Evolutionary conservation across 2,329 filamentous ascomycete genomes (phyloP).

Genomic region (Fusarium sp.): DNA sequence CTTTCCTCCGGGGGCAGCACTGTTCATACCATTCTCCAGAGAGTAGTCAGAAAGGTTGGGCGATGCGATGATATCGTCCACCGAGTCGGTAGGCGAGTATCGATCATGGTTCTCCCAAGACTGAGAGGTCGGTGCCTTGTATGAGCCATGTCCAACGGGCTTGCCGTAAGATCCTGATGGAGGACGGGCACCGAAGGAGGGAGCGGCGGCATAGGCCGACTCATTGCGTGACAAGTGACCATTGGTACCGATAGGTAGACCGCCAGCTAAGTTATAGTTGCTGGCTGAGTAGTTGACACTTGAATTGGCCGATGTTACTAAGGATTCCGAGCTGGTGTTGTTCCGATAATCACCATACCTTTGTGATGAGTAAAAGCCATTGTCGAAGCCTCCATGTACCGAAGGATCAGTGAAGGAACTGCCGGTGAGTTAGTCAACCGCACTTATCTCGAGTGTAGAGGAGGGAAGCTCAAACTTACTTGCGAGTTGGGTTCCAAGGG

Average conservation of each 20-base stretch:
- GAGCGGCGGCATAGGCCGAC: constrained; percentile 52
- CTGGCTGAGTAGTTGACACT: constrained; percentile 58
- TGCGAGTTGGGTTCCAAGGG: constrained; percentile 63
- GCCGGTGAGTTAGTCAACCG: constrained; percentile 43
- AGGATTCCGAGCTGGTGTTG: constrained; percentile 31
- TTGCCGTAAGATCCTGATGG: constrained; percentile 55
- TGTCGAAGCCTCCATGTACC: constrained; percentile 52
- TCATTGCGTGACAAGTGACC: constrained; percentile 55
- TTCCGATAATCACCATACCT: constrained; percentile 51
- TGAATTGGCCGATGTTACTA: constrained; percentile 52
- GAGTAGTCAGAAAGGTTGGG: constrained; percentile 71
- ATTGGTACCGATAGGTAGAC: constrained; percentile 48
- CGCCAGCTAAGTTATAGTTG: constrained; percentile 47
- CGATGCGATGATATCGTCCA: constrained; percentile 69
- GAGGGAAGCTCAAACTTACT: constrained; percentile 55
- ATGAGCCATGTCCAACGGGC: constrained; percentile 50
- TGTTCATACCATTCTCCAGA: constrained; percentile 61
- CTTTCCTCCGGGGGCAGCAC: constrained; percentile 55
- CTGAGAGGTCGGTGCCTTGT: constrained; percentile 56
- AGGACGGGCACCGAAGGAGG: constrained; percentile 57
- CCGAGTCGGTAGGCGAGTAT: constrained; percentile 68
- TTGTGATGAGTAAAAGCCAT: constrained; percentile 51
- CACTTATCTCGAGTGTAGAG: constrained; percentile 6
- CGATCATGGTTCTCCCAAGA: constrained; percentile 61
- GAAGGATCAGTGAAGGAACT: constrained; percentile 50